Evolutionary conservation across 495 filamentous ascomycete genomes (phyloP).

Genomic region (Penicillium fimorum): DNA sequence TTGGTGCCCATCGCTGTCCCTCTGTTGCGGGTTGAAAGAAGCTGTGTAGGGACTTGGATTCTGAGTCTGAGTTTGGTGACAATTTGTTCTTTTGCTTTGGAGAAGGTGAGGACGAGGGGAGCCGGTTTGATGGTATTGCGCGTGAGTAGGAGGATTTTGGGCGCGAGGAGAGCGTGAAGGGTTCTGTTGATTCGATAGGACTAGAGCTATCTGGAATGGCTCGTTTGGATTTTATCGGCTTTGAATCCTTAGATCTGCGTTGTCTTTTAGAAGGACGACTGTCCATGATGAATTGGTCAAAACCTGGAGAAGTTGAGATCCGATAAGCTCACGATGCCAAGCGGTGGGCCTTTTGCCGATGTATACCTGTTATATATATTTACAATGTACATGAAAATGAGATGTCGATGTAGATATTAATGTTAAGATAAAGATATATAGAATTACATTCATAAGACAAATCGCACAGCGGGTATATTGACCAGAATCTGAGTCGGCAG

Average conservation of each 20-base stretch:
- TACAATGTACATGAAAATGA: neutral
- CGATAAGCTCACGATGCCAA: slow-evolving; percentile 23
- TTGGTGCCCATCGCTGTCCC: slow-evolving; percentile 36
- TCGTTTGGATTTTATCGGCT: neutral
- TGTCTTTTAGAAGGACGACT: slow-evolving; percentile 48
- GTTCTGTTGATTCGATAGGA: slow-evolving; percentile 7
- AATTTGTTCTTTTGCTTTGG: slow-evolving; percentile 16
- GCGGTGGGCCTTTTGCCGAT: neutral
- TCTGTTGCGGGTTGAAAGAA: slow-evolving; percentile 28
- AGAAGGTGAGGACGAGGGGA: slow-evolving; percentile 24
- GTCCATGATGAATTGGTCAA: slow-evolving; percentile 36
- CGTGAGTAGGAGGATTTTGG: slow-evolving; percentile 19
- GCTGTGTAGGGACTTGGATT: slow-evolving; percentile 24
- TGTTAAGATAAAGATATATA: neutral
- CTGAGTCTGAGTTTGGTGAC: slow-evolving; percentile 5
- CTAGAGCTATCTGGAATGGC: slow-evolving; percentile 1
- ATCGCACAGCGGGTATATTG: slow-evolving; percentile 23
- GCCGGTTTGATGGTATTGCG: slow-evolving; percentile 6
- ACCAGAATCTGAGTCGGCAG: slow-evolving; percentile 1
- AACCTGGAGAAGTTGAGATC: slow-evolving; percentile 12
- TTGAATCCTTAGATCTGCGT: slow-evolving; percentile 31
- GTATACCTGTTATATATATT: neutral
- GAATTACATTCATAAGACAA: neutral
- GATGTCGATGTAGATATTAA: neutral
- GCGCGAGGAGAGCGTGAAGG: slow-evolving; percentile 14